Evolutionary conservation across 495 filamentous ascomycete genomes (phyloP).

Genomic region (Penicillium nucicola): DNA sequence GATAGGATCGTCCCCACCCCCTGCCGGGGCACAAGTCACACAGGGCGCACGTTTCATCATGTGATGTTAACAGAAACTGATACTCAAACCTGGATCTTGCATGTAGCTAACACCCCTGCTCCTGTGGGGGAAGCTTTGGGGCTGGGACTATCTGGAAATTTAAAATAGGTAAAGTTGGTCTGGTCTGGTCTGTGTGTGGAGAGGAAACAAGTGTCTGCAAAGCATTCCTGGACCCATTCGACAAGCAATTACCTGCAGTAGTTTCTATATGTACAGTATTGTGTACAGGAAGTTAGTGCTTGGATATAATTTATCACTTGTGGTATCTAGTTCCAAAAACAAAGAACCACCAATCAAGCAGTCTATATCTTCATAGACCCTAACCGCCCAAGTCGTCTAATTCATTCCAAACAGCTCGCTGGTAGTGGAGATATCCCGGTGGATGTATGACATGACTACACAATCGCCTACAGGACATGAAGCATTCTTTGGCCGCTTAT

Average conservation of each 20-base stretch:
- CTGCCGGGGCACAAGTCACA: constrained; percentile 11
- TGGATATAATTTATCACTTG: too few species aligned
- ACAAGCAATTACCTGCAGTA: not conserved
- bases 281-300: too few species aligned
- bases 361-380: not conserved
- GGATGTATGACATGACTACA: constrained; percentile 16
- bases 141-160: too few species aligned
- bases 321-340: not conserved
- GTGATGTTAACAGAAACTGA: constrained; percentile 15
- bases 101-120: too few species aligned
- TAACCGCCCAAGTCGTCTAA: constrained; percentile 2
- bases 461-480: constrained; percentile 20
- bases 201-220: not conserved
- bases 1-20: constrained; percentile 10
- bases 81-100: too few species aligned
- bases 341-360: not conserved
- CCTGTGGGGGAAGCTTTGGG: too few species aligned
- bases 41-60: constrained; percentile 25
- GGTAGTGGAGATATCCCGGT: constrained; percentile 9
- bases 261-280: too few species aligned
- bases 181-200: too few species aligned
- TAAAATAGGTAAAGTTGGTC: too few species aligned
- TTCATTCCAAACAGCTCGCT: constrained; percentile 8
- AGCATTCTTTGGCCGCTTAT: constrained; percentile 12
- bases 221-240: not conserved